Evolutionary conservation across 108 stramenopile species (phyloP), one percentile per base, ranked within the genome.

Genomic region (Conticribra weissflogii): DNA sequence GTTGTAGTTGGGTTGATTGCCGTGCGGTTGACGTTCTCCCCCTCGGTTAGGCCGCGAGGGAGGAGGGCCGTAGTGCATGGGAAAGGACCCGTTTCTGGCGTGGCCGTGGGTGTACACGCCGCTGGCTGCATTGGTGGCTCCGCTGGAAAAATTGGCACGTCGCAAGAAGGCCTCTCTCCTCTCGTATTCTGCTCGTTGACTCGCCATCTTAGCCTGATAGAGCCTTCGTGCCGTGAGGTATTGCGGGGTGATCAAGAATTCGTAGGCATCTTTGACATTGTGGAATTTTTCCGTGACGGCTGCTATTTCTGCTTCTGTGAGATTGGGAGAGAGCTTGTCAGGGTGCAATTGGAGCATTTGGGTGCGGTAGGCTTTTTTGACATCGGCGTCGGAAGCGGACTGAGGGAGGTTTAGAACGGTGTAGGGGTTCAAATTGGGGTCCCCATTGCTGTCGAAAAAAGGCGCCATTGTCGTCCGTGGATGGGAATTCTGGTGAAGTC

Each of bases 211-310:
- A 30, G 74, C 59, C 59, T 45, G 58, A 59, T 75, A 75, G 19
- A 75, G 28, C 28, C 74, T 32, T 3, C 74, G 58, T 46, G 59
- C 66, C 45, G 74, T 60, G 18, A 75, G 52, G 34, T 75, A 66
- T 12, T 66, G 36, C 21, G 74, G 64, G 48, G 44, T 75, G 2
- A 44, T 67, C 33, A 75, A 54, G 36, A 75, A 75, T 56, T 75
- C 74, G 46, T 75, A 75, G 29, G 74, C 74, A 47, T 75, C 74
- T 30, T 75, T 75, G 66, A 75, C 74, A 9, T 62, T 67, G 74
- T 75, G 66, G 44, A 75, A 75, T 67, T 75, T 66, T 16, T 75
- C 66, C 3, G 74, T 66, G 1, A 75, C 33, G 27, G 34, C 50
- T 36, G 74, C 59, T 18, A 75, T 75, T 54, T 60, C 36, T 2